These are phyloP conservation scores for Smallanthus sonchifolius DNA, from an alignment of 129 eudicot species.

Conservation along the genomic window DNA sequence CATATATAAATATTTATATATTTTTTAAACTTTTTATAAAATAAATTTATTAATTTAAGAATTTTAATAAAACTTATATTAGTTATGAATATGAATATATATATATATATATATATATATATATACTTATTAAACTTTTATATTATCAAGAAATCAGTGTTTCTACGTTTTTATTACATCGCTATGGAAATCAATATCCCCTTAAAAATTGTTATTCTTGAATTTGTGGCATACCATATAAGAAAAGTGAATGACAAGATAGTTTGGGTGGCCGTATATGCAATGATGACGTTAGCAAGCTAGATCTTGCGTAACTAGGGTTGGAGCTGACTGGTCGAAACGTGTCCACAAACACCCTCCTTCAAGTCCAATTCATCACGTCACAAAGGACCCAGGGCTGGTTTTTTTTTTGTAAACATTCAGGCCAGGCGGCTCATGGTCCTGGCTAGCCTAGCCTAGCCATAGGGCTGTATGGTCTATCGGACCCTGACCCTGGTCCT, in stretches of 20 bases:
- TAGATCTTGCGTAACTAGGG: slow-evolving; percentile 13
- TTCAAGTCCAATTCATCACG: slow-evolving; percentile 24
- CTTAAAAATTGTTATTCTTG: neutral
- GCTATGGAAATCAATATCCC: too few relatives aligned
- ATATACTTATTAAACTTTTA: too few relatives aligned
- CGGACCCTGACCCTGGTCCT: slow-evolving; percentile 8
- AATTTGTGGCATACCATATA: neutral
- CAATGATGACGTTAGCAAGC: slow-evolving; percentile 24
- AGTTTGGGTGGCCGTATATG: slow-evolving; percentile 14
- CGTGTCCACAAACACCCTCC: slow-evolving; percentile 1
- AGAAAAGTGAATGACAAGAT: slow-evolving; percentile 25
- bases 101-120: too few relatives aligned
- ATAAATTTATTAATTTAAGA: too few relatives aligned
- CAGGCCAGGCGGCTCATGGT: slow-evolving; percentile 27
- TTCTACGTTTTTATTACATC: too few relatives aligned
- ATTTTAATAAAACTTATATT: too few relatives aligned
- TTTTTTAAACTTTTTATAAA: too few relatives aligned
- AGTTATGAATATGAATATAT: too few relatives aligned
- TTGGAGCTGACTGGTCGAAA: slow-evolving; percentile 19
- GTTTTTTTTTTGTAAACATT: neutral
- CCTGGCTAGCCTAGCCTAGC: neutral
- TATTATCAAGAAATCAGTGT: too few relatives aligned
- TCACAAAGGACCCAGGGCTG: slow-evolving; percentile 28
- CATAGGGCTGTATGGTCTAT: neutral
- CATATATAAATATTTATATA: too few relatives aligned